Conservation (phyloP, 257 asterid species). For the Echites panduratus region DNA sequence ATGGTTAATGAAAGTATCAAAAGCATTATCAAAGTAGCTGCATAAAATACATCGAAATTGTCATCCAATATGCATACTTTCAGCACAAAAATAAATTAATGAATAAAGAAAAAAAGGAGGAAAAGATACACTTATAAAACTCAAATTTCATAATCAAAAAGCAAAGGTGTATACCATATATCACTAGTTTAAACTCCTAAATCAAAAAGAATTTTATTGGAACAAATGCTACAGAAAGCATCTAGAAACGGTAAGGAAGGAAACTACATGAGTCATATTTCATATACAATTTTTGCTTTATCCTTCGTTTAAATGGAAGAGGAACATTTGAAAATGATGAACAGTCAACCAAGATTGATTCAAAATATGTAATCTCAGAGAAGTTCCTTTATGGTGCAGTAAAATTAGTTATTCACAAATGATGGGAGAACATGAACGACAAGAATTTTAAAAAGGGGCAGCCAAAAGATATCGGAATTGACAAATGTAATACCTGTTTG, state of each 20-base stretch:
- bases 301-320: neutral
- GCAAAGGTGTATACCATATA: neutral
- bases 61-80: neutral
- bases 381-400: too few species aligned
- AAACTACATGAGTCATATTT: too few species aligned
- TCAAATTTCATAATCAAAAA: neutral
- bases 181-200: neutral
- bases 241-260: neutral
- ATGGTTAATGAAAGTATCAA: neutral
- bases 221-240: neutral
- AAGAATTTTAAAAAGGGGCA: too few species aligned
- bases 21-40: neutral
- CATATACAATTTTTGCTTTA: too few species aligned
- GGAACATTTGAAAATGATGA: neutral
- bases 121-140: neutral
- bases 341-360: too few species aligned
- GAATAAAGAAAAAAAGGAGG: neutral
- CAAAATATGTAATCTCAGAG: too few species aligned
- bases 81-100: neutral
- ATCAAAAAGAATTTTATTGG: neutral
- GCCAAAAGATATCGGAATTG: neutral
- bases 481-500: constrained; percentile 34
- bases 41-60: neutral
- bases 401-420: too few species aligned
- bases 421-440: too few species aligned